phyloP scores from a whole-genome alignment of 1,139 yeast genomes.

The Magnusiomyces magnusii region DNA sequence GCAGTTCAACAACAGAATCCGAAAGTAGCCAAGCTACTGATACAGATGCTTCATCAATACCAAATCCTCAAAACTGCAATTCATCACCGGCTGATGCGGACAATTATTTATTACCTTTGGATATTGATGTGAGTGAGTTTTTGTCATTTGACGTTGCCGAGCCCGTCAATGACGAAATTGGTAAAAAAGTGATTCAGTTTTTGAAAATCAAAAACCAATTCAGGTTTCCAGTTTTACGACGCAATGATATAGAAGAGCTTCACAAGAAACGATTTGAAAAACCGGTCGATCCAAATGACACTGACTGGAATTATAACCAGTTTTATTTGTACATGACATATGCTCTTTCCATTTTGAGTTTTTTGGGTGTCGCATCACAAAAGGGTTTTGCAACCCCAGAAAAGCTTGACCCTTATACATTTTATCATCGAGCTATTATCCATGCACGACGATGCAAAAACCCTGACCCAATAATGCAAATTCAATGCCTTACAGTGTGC shows the following conservation, averaged over 20 bases:
- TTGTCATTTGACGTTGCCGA: not conserved
- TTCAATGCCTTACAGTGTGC: not conserved
- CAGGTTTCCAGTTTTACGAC: not conserved
- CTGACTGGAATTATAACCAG: constrained; percentile 4
- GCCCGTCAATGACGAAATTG: constrained; percentile 1
- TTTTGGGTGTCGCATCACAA: not conserved
- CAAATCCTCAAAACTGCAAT: not conserved
- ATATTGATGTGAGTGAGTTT: constrained; percentile 2
- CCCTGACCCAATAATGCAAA: not conserved
- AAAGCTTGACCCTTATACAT: not conserved
- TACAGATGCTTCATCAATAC: not conserved
- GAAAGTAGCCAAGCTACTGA: not conserved
- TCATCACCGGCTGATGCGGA: not conserved
- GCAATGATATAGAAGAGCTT: not conserved
- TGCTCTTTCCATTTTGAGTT: not conserved
- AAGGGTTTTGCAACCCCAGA: not conserved
- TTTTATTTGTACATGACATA: constrained; percentile 1
- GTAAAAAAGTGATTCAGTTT: not conserved
- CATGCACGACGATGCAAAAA: constrained; percentile 5
- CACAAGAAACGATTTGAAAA: not conserved
- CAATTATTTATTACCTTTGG: constrained; percentile 3
- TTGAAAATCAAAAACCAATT: not conserved
- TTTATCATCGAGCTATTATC: not conserved
- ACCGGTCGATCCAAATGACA: not conserved
- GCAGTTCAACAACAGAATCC: not conserved